phyloP scores from a whole-genome alignment of 2,329 filamentous ascomycete genomes.

The Curvularia sp. region DNA sequence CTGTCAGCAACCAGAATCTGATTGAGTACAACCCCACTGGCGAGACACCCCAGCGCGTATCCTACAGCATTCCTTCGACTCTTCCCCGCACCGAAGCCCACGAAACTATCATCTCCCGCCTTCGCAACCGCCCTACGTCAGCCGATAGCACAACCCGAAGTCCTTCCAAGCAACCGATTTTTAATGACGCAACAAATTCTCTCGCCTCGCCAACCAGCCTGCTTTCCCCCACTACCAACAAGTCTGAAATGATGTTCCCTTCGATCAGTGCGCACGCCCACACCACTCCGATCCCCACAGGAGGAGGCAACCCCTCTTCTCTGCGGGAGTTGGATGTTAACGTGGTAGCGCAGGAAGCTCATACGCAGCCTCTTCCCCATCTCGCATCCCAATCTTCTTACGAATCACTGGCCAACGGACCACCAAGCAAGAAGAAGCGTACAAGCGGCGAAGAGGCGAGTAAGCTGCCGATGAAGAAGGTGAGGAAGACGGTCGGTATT shows the following conservation, averaged over 20 bases:
- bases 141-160: constrained; percentile 42
- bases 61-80: constrained; percentile 80
- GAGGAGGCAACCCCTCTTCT: constrained; percentile 30
- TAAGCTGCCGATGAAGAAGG: constrained; percentile 55
- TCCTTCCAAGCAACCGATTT: constrained; percentile 61
- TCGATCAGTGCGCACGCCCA: constrained; percentile 38
- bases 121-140: constrained; percentile 47
- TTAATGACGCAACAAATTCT: constrained; percentile 57
- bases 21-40: constrained; percentile 86
- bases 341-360: constrained; percentile 45
- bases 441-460: constrained; percentile 36
- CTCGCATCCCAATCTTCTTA: constrained; percentile 41
- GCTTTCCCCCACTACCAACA: constrained; percentile 30
- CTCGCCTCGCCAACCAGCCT: constrained; percentile 38
- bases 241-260: constrained; percentile 36
- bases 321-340: constrained; percentile 60
- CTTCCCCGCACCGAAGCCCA: constrained; percentile 77
- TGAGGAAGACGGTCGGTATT: constrained; percentile 53
- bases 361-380: constrained; percentile 39
- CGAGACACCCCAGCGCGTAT: constrained; percentile 79
- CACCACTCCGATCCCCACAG: constrained; percentile 29
- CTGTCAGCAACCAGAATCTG: constrained; percentile 69
- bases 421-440: constrained; percentile 56
- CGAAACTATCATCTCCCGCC: constrained; percentile 61
- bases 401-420: constrained; percentile 38